A percentile compares a stretch with the other conserved stretches of the same genome.
phyloP scores from a whole-genome alignment of 805 yeast genomes.

The Tetrapisispora fleetii region DNA sequence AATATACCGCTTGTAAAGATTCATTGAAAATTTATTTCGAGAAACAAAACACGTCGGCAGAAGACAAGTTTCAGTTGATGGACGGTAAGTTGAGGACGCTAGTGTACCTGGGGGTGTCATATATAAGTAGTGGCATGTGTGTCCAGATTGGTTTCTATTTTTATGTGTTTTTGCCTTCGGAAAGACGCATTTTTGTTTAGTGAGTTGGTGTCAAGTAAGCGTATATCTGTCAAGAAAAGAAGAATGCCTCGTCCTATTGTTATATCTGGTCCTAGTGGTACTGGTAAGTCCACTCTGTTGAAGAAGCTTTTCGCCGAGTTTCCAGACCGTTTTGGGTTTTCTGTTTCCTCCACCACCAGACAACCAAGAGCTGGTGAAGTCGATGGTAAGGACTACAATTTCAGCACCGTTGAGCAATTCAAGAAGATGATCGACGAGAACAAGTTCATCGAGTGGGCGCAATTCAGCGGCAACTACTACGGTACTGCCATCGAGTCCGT shows the following conservation, averaged over 20 bases:
- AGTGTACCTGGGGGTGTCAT: no score
- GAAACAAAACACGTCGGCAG: not conserved
- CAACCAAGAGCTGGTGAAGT: conserved; percentile 85
- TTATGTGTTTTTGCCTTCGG: no score
- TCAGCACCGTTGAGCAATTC: conserved; percentile 71
- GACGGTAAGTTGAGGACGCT: no score
- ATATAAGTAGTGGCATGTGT: no score
- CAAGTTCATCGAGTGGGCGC: conserved; percentile 94
- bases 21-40: no score
- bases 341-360: conserved; percentile 84
- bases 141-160: no score
- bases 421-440: conserved; percentile 60
- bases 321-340: conserved; percentile 87
- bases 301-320: conserved; percentile 83
- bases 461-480: conserved; percentile 93
- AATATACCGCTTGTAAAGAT: no score
- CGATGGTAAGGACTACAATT: conserved; percentile 84
- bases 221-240: no score
- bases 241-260: conserved; percentile 53
- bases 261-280: conserved; percentile 91
- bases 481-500: conserved; percentile 90
- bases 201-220: no score
- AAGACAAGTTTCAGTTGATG: not conserved
- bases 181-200: no score
- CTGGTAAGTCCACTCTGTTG: conserved; percentile 91